Evolutionary conservation across 345 rosid genomes (phyloP).

Genomic region (Nasturtium officinale): DNA sequence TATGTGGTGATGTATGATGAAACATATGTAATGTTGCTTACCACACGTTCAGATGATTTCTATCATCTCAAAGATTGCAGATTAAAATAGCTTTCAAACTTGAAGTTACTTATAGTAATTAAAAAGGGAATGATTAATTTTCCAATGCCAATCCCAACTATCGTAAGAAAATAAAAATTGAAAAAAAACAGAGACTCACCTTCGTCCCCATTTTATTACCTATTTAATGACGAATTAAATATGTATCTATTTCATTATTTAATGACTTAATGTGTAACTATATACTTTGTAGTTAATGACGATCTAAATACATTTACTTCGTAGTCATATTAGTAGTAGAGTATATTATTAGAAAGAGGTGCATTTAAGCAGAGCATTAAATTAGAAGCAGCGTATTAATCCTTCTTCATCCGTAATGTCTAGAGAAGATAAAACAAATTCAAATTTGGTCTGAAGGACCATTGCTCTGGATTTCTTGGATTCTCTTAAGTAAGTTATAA

Average conservation of each 20-base stretch:
- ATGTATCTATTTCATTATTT: slow-evolving; percentile 11
- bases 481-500: slow-evolving; percentile 17
- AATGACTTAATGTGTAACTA: slow-evolving; percentile 38
- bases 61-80: too few relatives aligned
- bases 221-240: slow-evolving; percentile 25
- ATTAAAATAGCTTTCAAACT: too few relatives aligned
- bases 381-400: slow-evolving; percentile 32
- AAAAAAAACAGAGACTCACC: not conserved
- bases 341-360: not conserved
- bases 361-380: slow-evolving; percentile 42
- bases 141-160: not conserved
- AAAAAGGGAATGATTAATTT: too few relatives aligned
- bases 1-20: too few relatives aligned
- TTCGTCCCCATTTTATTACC: not conserved
- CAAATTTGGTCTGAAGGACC: slow-evolving; percentile 5
- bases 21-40: too few relatives aligned
- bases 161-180: not conserved
- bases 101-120: too few relatives aligned
- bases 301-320: not conserved
- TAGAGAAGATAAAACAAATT: slow-evolving; percentile 40
- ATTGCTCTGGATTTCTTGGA: slow-evolving; percentile 37
- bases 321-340: slow-evolving; percentile 9
- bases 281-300: not conserved
- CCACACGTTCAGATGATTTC: too few relatives aligned
- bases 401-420: slow-evolving; percentile 38